Evolutionary conservation across 192 early-diverging fungal species (phyloP), one percentile per base, ranked within the genome.

Genomic region (Obelidium mucronatum): DNA sequence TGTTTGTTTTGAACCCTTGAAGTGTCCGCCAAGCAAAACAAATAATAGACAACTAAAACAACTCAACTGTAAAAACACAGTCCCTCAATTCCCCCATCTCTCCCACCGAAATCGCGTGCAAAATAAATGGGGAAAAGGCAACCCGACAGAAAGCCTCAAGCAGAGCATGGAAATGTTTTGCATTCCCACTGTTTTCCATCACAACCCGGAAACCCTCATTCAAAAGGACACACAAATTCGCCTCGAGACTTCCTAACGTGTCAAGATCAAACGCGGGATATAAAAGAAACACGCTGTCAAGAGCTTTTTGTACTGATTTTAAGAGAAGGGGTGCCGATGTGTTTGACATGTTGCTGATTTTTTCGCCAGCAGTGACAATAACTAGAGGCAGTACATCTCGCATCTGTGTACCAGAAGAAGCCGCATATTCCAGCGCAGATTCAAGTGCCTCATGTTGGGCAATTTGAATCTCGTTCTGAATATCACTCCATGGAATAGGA

Each of bases 101-200:
- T n/a, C n/a, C n/a, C n/a, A n/a, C n/a, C n/a, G n/a, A n/a, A n/a
- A n/a, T n/a, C n/a, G n/a, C n/a, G n/a, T n/a, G n/a, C n/a, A n/a
- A n/a, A 19, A 48, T 48, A 15, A 15, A 19, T 15, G 44, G 44
- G 44, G 44, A 15, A 48, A 44, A 48, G 44, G 44, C 44, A 48
- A 48, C 11, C 19, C 19, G 44, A 19, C 44, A 15, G 44, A 48
- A 48, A 19, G 8, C 11, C 11, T 6, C 8, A 15, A 48, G 19
- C 11, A 48, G 8, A 1, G 24, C 13, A 17, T 33, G 4, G 42
- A 77, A 77, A 28, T 60, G 39, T 55, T 77, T 77, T 40, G 76
- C 76, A 48, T 77, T 77, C 26, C 34, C 67, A 26, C 15, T 28
- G 40, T 77, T 77, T 15, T 77, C 76, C 19, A 60, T 22, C 11